Percentiles rank a stretch among this genome's conserved stretches.
phyloP scores from a whole-genome alignment of 2,329 filamentous ascomycete genomes.

The Ophiostoma populinum region DNA sequence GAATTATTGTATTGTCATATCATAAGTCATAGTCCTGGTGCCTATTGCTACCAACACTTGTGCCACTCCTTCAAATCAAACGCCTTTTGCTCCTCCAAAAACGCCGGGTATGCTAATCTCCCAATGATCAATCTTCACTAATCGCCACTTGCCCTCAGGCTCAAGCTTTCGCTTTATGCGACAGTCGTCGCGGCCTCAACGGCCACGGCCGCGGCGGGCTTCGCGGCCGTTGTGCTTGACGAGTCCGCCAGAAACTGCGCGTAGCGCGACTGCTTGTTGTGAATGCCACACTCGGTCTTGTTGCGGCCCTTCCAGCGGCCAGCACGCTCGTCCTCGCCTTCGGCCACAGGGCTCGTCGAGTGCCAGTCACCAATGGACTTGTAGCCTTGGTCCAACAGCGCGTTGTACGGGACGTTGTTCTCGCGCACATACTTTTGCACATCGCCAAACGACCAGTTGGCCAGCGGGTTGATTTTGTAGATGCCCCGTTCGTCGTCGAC shows the following conservation, averaged over 20 bases:
- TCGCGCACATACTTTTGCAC: conserved; percentile 76
- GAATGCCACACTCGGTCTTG: conserved; percentile 97
- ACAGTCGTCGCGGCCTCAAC: too few relatives aligned
- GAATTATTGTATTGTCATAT: background rate
- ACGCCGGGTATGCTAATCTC: conserved; percentile 3
- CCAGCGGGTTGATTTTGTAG: conserved; percentile 94
- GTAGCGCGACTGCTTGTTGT: conserved; percentile 93
- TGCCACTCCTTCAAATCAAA: background rate
- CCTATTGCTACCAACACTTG: background rate
- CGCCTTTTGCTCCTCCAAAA: conserved; percentile 1
- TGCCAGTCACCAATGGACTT: conserved; percentile 98
- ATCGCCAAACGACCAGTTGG: conserved; percentile 83
- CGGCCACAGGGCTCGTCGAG: conserved; percentile 76
- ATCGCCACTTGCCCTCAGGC: background rate
- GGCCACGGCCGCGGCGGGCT: too few relatives aligned
- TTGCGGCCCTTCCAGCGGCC: conserved; percentile 91
- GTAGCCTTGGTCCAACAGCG: conserved; percentile 81
- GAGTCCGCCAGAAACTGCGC: conserved; percentile 50
- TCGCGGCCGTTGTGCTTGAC: too few relatives aligned
- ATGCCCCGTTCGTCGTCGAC: conserved; percentile 74
- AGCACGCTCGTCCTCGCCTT: conserved; percentile 87
- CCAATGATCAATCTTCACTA: background rate
- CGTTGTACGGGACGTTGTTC: conserved; percentile 86
- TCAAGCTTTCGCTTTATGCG: background rate
- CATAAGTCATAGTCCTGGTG: conserved; percentile 1